A percentile compares a stretch with the other conserved stretches of the same genome.
phyloP scores from a whole-genome alignment of 2,329 filamentous ascomycete species.

The Stagonosporopsis vannaccii region DNA sequence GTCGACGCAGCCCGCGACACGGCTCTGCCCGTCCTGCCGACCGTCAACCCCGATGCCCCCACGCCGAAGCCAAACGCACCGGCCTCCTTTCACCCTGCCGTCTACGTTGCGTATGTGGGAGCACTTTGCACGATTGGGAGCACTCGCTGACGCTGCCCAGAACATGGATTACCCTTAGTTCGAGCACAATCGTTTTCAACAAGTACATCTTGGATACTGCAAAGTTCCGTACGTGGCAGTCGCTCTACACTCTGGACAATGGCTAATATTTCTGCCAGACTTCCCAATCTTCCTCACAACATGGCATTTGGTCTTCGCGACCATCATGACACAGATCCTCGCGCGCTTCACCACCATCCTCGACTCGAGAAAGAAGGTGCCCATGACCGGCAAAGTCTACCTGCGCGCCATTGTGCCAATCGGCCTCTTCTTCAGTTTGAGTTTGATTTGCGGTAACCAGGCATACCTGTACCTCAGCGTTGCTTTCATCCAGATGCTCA shows the following conservation, averaged over 20 bases:
- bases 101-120: slow-evolving; percentile 75
- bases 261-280: slow-evolving; percentile 42
- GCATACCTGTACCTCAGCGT: slow-evolving; percentile 96
- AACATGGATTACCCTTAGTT: slow-evolving; percentile 90
- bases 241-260: neutral
- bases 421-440: slow-evolving; percentile 93
- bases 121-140: slow-evolving; percentile 45
- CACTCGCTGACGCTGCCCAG: slow-evolving; percentile 57
- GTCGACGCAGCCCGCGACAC: slow-evolving; percentile 74
- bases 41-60: slow-evolving; percentile 76
- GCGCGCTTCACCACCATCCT: slow-evolving; percentile 88
- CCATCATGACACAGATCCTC: slow-evolving; percentile 91
- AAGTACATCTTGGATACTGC: slow-evolving; percentile 93
- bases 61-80: slow-evolving; percentile 70
- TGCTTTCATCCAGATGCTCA: slow-evolving; percentile 99
- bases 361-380: slow-evolving; percentile 93
- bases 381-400: slow-evolving; percentile 96
- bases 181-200: slow-evolving; percentile 97
- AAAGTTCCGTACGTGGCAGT: slow-evolving; percentile 74
- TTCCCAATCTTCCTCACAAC: slow-evolving; percentile 76
- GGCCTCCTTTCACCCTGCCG: slow-evolving; percentile 74
- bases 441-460: slow-evolving; percentile 94
- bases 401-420: slow-evolving; percentile 93
- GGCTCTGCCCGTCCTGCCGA: slow-evolving; percentile 73
- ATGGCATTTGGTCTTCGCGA: slow-evolving; percentile 94